Conservation (phyloP, 176 grass and related monocot genomes). For the Bonia amplexicaulis region DNA sequence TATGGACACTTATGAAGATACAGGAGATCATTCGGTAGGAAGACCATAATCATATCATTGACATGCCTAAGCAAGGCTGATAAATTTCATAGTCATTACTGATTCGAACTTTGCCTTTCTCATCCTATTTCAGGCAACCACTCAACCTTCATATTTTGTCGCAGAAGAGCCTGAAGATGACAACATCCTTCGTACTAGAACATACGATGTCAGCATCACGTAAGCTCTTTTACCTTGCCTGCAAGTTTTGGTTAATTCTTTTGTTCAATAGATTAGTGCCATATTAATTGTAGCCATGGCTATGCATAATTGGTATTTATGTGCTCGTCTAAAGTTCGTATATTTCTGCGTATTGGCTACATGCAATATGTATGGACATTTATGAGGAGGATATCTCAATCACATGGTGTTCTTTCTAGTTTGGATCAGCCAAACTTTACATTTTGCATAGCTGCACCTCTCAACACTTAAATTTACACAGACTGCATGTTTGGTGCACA, state of each 20-base stretch:
- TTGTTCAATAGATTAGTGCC: neutral
- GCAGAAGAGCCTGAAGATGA: conserved; percentile 86
- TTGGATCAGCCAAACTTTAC: neutral
- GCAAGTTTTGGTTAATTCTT: neutral
- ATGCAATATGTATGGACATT: neutral
- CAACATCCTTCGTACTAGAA: conserved; percentile 90
- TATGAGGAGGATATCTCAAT: neutral
- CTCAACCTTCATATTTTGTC: conserved; percentile 71
- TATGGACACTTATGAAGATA: conserved; percentile 68
- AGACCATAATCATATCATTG: conserved; percentile 11
- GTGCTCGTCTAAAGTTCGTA: neutral
- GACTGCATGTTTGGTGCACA: neutral
- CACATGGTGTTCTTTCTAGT: neutral
- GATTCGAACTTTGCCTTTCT: conserved; percentile 19
- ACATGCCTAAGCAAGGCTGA: neutral
- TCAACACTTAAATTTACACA: neutral
- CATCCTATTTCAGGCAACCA: conserved; percentile 49
- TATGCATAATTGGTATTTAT: neutral
- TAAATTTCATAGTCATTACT: conserved; percentile 5
- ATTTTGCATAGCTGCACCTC: neutral
- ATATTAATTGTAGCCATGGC: neutral
- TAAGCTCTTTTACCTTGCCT: conserved; percentile 44
- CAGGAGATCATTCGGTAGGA: conserved; percentile 60
- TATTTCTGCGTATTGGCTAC: neutral
- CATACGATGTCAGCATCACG: conserved; percentile 98